Evolutionary conservation across 768 basidiomycete species (phyloP), one percentile per base, ranked within the genome.

Genomic region (Tubosaeta brunneosetosa): DNA sequence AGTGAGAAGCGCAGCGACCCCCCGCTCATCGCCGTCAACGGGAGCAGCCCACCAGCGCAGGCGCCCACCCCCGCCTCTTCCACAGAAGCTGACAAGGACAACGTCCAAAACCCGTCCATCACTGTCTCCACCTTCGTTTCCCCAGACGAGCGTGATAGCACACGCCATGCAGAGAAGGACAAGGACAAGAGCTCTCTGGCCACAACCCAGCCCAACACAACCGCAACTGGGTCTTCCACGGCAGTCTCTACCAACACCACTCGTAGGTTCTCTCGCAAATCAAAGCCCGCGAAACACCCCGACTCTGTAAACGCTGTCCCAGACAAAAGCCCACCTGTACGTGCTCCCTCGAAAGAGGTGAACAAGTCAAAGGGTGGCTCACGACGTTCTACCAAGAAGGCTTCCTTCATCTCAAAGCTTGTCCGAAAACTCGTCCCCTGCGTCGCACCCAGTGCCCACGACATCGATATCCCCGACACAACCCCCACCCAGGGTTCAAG

Each of bases 371-470:
- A 58, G 56, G 52, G 48, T 61, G 63, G 67, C 67, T 71, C 63
- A 64, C 70, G 56, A 52, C 62, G 47, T 62, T 66, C 68, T 49
- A 53, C 63, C 64, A 58, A 70, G 57, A 77, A 77, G 71, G 72
- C 76, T 48, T 81, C 84, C 22, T 77, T 87, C 59, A 67, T 86
- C 53, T 77, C 80, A 47, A 81, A 76, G 64, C 70, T 88, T 52
- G 64, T 88, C 47, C 79, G 74, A 56, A 75, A 78, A 54, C 75
- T 88, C 49, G 75, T 88, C 46, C 87, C 86, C 32, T 89, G 87
- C 55, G 70, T 85, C 44, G 74, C 78, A n/a, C 74, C 81, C 19
- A 79, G 71, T 53, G 60, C 76, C n/a, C 79, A 81, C 51, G 78
- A 82, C 38, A 61, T 74, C 51, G 75, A 75, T 58, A 45, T 66